Percentiles rank a stretch among this genome's conserved stretches.
phyloP scores from a whole-genome alignment of 176 grass and related monocot genomes.

The Hordeum vulgare region MorexV3_pseudomolecules_assembly NC_058523.1:477010875-477011374 shows the following conservation, averaged over 20 bases:
- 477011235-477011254: constrained; percentile 5
- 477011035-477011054: not conserved
- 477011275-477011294: constrained; percentile 56
- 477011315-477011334: not conserved
- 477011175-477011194: constrained; percentile 92
- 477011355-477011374: not conserved
- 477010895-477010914: constrained; percentile 28
- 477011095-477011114: not conserved
- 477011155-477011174: constrained; percentile 85
- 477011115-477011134: constrained; percentile 78
- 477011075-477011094: not conserved
- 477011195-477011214: constrained; percentile 72
- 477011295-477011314: not conserved
- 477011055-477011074: not conserved
- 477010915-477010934: not conserved
- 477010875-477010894: constrained; percentile 34
- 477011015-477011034: not conserved
- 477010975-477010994: not conserved
- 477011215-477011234: constrained; percentile 24
- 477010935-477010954: not conserved
- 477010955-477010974: not conserved
- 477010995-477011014: not conserved
- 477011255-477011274: constrained; percentile 70
- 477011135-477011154: constrained; percentile 91
- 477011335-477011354: not conserved